Conservation (phyloP, 192 early-diverging fungal species). For the Coemansia sp. region DNA sequence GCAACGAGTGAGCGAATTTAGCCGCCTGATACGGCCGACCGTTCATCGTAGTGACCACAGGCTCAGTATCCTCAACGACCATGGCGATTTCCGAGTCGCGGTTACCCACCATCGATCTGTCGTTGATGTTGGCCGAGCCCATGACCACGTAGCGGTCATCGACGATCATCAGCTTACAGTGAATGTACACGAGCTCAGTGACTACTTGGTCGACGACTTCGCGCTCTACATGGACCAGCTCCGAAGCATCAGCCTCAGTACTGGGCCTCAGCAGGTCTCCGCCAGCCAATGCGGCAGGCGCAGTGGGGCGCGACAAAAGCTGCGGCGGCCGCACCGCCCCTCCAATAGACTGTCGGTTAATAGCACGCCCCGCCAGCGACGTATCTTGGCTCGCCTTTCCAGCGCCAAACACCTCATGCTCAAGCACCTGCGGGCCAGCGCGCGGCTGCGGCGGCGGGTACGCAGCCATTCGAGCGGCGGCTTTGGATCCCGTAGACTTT, state of each 20-base stretch:
- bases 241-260: conserved; percentile 7
- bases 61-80: conserved; percentile 74
- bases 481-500: background rate
- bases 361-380: background rate
- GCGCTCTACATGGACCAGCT: conserved; percentile 25
- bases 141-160: conserved; percentile 83
- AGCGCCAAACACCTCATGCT: conserved; percentile 46
- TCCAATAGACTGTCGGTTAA: background rate
- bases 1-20: conserved; percentile 74
- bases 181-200: conserved; percentile 85
- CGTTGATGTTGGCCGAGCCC: conserved; percentile 92
- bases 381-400: background rate
- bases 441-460: conserved; percentile 34
- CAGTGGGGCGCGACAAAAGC: conserved; percentile 23
- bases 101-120: conserved; percentile 85
- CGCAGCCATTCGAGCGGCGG: background rate
- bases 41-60: conserved; percentile 73
- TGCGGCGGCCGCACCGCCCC: background rate
- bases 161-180: conserved; percentile 86
- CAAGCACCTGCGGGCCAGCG: conserved; percentile 42
- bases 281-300: conserved; percentile 19
- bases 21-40: conserved; percentile 75
- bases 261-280: background rate
- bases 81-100: conserved; percentile 91
- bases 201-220: conserved; percentile 60